Base-by-base conservation (phyloP, 306 rosid species). In the Hylodesmum podocarpum region DNA sequence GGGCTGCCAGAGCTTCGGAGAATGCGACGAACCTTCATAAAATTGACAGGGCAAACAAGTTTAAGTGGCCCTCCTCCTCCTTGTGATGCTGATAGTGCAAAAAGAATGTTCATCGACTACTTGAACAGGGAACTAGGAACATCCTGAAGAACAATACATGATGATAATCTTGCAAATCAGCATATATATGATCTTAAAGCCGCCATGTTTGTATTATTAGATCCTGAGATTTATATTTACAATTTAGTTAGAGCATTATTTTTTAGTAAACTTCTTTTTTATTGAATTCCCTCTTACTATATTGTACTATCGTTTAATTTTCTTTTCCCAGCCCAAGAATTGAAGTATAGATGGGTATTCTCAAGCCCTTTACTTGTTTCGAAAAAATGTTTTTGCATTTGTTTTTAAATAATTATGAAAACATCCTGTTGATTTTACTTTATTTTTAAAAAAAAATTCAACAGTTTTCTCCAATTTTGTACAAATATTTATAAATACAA, bases 101-200 rank as follows among this genome's bases (percentile, higher is more conserved):
- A 95, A 86, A 86, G 96, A 83, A 95, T 92, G 97, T 95, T 95
- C 33, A 87, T 95, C 69, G 99, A 95, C 76, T 95, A 95, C 88
- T 83, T 95, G 86, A 92, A 95, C 85, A 91, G 97, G 83, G 99
- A 95, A 75, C 84, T 95, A 49, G 96, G 88, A 78, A 88, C 85
- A 21, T 62, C 84, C 39, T 94, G 93, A 91, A 72, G 76, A 66
- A 77, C 70, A 70, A 27, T 28, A 43, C 25, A 1, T 6, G 57
- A 34, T 36, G 57, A 34, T 36, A 14, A 43, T 44, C 39, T 41
- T 62, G 53, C 69, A 24, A 55, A 47, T 55, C 39, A 28, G 36
- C 13, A 33, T 62, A 3, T 29, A 16, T 19, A 18, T 18, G 57
- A 18, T 39, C 21, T 43, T 8, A 24, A 72, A 37, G 28, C 47